These are phyloP conservation scores for Epichloe gansuensis DNA, from an alignment of 2,329 filamentous ascomycete genomes.

Conservation along the genomic window DNA sequence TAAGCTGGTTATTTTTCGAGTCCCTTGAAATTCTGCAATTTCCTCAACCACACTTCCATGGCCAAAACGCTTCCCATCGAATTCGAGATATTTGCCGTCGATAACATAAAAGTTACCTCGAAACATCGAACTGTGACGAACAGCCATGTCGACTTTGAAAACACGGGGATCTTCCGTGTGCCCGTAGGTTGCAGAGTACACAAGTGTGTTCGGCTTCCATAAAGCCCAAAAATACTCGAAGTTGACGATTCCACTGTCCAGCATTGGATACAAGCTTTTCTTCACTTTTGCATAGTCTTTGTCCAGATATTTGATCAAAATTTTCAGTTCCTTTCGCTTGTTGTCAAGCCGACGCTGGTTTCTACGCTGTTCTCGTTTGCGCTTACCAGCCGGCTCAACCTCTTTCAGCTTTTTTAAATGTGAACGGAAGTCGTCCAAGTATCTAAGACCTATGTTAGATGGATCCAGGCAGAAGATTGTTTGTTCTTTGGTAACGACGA, in stretches of 20 bases:
- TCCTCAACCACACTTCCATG: conserved; percentile 59
- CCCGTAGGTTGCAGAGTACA: conserved; percentile 66
- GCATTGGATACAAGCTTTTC: conserved; percentile 65
- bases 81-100: conserved; percentile 73
- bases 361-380: conserved; percentile 49
- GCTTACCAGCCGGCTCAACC: conserved; percentile 33
- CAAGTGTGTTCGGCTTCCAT: conserved; percentile 76
- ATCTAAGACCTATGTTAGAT: conserved; percentile 24
- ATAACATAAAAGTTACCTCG: conserved; percentile 66
- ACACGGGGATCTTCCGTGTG: conserved; percentile 64
- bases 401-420: conserved; percentile 53
- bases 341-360: conserved; percentile 42
- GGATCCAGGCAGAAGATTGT: background rate
- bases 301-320: conserved; percentile 66
- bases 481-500: background rate
- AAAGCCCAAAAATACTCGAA: conserved; percentile 83
- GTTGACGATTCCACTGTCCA: conserved; percentile 73
- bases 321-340: conserved; percentile 55
- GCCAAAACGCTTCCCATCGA: conserved; percentile 77
- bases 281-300: conserved; percentile 69
- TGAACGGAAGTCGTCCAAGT: conserved; percentile 64
- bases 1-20: conserved; percentile 70
- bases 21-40: conserved; percentile 65
- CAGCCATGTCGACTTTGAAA: conserved; percentile 69
- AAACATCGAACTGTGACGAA: conserved; percentile 56